Percentiles rank a stretch among this genome's conserved stretches.
phyloP scores from a whole-genome alignment of 2,329 filamentous ascomycete species.

The Paecilomyces fulvus region DNA sequence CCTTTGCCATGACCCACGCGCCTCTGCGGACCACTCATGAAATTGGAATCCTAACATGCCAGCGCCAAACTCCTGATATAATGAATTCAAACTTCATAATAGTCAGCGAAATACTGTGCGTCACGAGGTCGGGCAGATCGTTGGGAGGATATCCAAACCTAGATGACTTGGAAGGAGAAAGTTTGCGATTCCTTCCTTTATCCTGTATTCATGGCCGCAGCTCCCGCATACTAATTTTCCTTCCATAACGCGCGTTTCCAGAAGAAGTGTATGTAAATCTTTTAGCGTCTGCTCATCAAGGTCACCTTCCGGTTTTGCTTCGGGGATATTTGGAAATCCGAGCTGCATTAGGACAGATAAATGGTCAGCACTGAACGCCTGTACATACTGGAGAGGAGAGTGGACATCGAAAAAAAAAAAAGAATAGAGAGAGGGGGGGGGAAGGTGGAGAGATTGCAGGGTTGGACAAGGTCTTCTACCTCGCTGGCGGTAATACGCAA shows the following conservation, averaged over 20 bases:
- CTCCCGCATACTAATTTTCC: constrained; percentile 84
- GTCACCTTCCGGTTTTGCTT: constrained; percentile 54
- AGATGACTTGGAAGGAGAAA: constrained; percentile 90
- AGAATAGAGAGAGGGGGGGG: not conserved
- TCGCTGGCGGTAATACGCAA: constrained; percentile 68
- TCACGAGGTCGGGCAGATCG: not conserved
- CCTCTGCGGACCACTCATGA: not conserved
- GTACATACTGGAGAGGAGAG: not conserved
- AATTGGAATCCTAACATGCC: not conserved
- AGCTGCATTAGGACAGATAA: constrained; percentile 45
- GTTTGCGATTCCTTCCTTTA: constrained; percentile 95
- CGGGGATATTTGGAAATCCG: constrained; percentile 66
- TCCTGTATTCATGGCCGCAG: constrained; percentile 87
- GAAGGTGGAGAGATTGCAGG: not conserved
- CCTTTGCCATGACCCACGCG: not conserved
- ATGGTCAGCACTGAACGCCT: constrained; percentile 2
- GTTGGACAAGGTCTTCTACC: constrained; percentile 11
- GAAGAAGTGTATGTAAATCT: constrained; percentile 71
- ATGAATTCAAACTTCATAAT: not conserved
- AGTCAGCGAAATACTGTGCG: not conserved
- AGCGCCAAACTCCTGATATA: not conserved
- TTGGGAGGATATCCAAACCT: constrained; percentile 32
- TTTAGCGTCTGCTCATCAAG: constrained; percentile 62
- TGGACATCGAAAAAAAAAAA: not conserved
- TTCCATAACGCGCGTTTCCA: constrained; percentile 84